Conservation (phyloP, 2,329 filamentous ascomycete species). For the Fusarium denticulatum region DNA sequence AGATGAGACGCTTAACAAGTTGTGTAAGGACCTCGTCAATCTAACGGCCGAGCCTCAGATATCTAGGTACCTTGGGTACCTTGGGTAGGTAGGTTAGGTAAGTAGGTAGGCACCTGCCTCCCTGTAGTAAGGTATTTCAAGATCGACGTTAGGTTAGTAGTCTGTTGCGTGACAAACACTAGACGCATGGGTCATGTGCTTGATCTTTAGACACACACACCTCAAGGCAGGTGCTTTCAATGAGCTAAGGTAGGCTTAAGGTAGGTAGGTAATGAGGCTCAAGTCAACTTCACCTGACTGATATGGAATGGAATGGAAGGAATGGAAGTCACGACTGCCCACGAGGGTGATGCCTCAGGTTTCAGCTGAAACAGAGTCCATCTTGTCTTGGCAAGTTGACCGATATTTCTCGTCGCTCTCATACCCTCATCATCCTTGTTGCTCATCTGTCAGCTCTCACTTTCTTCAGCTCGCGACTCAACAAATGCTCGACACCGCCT, state of each 20-base stretch:
- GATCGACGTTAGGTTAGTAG: background rate
- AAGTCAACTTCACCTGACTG: background rate
- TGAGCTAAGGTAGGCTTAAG: no score
- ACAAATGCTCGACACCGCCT: constrained; percentile 14
- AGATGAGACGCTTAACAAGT: background rate
- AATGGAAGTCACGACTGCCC: constrained; percentile 1
- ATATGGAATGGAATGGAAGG: constrained; percentile 1
- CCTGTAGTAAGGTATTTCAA: background rate
- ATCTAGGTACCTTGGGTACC: background rate
- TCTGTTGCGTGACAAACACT: constrained; percentile 24
- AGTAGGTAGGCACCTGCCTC: background rate
- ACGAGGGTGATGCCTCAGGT: constrained; percentile 16
- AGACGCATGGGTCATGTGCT: constrained; percentile 30
- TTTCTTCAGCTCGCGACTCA: constrained; percentile 20
- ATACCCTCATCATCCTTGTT: constrained; percentile 20
- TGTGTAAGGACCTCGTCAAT: background rate
- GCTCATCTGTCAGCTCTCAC: constrained; percentile 21
- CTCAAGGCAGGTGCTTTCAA: background rate
- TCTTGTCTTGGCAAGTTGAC: constrained; percentile 6
- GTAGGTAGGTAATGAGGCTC: constrained; percentile 3
- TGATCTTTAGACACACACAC: background rate
- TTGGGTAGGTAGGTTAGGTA: no score
- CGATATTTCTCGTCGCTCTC: constrained; percentile 12
- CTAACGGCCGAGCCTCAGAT: background rate
- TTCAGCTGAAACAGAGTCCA: constrained; percentile 7